Conservation (phyloP, 306 rosid genomes). For the Echinosophora koreensis region DNA sequence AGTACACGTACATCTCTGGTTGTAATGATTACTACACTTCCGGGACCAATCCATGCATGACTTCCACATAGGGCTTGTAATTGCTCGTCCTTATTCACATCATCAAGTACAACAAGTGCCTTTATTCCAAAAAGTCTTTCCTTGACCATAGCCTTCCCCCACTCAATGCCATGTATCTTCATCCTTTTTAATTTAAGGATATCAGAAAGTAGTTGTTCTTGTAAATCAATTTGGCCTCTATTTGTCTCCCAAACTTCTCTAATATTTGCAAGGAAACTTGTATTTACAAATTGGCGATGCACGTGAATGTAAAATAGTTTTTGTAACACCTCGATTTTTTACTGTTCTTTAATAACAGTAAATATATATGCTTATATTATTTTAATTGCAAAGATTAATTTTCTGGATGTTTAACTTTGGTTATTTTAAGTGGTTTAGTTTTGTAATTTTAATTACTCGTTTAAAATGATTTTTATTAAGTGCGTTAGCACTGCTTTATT, state of each 20-base stretch:
- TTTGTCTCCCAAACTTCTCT: background rate
- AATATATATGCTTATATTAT: too few relatives aligned
- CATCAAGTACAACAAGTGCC: slow-evolving; percentile 39
- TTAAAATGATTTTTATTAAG: too few relatives aligned
- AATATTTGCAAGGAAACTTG: background rate
- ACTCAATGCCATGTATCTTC: background rate
- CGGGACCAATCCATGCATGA: slow-evolving; percentile 27
- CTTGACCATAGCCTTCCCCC: slow-evolving; percentile 18
- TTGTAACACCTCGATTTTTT: too few relatives aligned
- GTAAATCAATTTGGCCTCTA: background rate
- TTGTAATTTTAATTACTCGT: too few relatives aligned
- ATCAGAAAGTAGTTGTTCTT: slow-evolving; percentile 2
- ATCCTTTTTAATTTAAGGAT: background rate
- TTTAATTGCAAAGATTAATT: too few relatives aligned
- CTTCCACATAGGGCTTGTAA: background rate
- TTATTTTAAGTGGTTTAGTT: too few relatives aligned
- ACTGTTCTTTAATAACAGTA: too few relatives aligned
- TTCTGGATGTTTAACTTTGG: too few relatives aligned
- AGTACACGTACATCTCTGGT: slow-evolving; percentile 36
- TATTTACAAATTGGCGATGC: background rate
- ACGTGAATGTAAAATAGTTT: too few relatives aligned
- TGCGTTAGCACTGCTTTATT: too few relatives aligned
- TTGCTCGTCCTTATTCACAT: background rate
- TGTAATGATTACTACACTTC: slow-evolving; percentile 46
- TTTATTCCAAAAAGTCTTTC: background rate